Evolutionary conservation across 345 rosid species (phyloP).

Genomic region (Nasturtium officinale): DNA sequence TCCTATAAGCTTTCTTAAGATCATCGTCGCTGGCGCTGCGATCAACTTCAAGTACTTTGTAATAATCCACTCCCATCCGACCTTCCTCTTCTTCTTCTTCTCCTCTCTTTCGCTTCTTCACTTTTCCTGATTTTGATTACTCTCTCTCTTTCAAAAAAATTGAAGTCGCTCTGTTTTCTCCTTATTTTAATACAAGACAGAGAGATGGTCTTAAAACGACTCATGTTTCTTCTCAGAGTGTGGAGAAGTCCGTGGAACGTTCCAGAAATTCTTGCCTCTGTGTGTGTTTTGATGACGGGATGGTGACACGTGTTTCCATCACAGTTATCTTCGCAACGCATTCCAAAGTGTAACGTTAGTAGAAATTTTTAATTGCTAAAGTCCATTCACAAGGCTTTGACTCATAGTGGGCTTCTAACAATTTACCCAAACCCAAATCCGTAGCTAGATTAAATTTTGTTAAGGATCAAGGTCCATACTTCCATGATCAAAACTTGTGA

Average conservation of each 20-base stretch:
- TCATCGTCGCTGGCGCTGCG: conserved; percentile 63
- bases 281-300: neutral
- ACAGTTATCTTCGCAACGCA: conserved; percentile 18
- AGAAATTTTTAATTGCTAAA: neutral
- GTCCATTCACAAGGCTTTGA: neutral
- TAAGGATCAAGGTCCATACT: no score
- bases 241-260: conserved; percentile 42
- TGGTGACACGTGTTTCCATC: conserved; percentile 1
- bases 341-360: neutral
- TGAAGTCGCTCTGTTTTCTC: no score
- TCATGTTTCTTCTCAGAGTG: conserved; percentile 22
- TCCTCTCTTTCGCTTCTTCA: conserved; percentile 47
- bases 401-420: conserved; percentile 9
- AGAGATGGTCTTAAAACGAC: conserved; percentile 2
- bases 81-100: neutral
- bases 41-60: conserved; percentile 57
- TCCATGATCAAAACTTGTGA: neutral
- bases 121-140: conserved; percentile 1
- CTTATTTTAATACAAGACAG: no score
- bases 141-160: neutral
- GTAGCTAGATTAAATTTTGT: neutral
- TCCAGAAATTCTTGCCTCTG: conserved; percentile 38
- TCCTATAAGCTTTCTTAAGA: conserved; percentile 67
- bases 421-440: neutral
- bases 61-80: conserved; percentile 76